Base-by-base conservation (phyloP, 1,284 basidiomycete genomes). In the Boletus sp. region DNA sequence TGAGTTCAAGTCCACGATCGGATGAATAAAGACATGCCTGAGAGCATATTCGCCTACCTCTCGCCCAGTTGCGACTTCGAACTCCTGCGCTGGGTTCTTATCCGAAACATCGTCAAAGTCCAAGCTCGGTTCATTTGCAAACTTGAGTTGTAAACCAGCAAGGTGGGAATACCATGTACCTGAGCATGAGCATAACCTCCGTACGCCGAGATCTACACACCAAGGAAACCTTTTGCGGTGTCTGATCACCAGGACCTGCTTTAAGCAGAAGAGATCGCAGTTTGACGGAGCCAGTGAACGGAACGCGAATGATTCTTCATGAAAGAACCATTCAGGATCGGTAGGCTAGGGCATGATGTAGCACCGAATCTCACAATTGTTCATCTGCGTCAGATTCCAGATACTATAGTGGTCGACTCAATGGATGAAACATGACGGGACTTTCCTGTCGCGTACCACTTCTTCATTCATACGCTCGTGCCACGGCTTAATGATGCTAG, bases 381-480 rank as follows among this genome's bases (percentile, higher is more conserved):
- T 92, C 90, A 71, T 93, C 91, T 39, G 86, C 87, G 63, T 93
- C 91, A 15, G 91, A 92, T 69, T 91, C 86, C 43, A 93, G 63
- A 63, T 76, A 89, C 91, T 93, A 36, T 13, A 24, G 24, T 24
- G 53, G 44, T 55, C 51, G 35, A 15, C 37, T 65, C 46, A 61
- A 42, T 50, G 35, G 22, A 51, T 46, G 53, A 51, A 49, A 49
- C 24, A 46, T 22, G 6, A 48, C 7, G 9, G 36, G 47, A 31
- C 13, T 41, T 53, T 35, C 29, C 20, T 37, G 41, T 45, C 29
- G 64, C 76, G 57, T 70, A 91, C 91, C 74, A 79, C 75, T 43
- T 74, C 72, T 70, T 91, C 89, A 55, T 85, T 81, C 53, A 78
- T 66, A 42, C 91, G 81, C 62, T 85, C 73, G 64, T 91, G 75